Evolutionary conservation across 1,284 basidiomycete species (phyloP).

Genomic region (Sanguinoderma infundibulare): DNA sequence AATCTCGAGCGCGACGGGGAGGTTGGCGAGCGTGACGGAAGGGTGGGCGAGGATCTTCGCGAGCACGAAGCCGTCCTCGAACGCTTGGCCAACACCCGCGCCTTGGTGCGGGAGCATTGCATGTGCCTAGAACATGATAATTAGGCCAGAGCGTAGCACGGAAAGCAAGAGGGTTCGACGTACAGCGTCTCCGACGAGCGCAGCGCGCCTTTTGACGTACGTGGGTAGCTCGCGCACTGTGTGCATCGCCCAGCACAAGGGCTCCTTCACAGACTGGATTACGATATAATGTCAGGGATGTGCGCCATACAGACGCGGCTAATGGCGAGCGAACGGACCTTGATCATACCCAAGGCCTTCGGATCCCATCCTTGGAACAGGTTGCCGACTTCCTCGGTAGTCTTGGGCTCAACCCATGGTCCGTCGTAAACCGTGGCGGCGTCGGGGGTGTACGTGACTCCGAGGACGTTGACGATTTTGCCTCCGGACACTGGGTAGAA

Average conservation of each 20-base stretch:
- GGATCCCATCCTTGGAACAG: slow-evolving; percentile 31
- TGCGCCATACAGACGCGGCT: neutral
- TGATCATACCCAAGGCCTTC: slow-evolving; percentile 28
- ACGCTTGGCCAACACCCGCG: slow-evolving; percentile 44
- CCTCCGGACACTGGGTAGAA: slow-evolving; percentile 12
- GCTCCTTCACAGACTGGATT: neutral
- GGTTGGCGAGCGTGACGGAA: neutral
- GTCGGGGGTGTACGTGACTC: slow-evolving; percentile 21
- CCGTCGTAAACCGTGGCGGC: slow-evolving; percentile 24
- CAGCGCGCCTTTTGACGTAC: slow-evolving; percentile 29
- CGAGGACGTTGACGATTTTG: slow-evolving; percentile 28
- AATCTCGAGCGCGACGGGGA: slow-evolving; percentile 6
- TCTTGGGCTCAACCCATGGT: slow-evolving; percentile 26
- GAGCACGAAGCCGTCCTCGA: slow-evolving; percentile 32
- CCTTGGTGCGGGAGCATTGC: slow-evolving; percentile 40
- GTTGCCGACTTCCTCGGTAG: slow-evolving; percentile 23
- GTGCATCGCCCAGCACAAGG: slow-evolving; percentile 30
- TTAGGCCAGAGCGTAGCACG: too few species aligned
- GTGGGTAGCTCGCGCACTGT: slow-evolving; percentile 26
- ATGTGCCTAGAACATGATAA: slow-evolving; percentile 11
- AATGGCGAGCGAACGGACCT: neutral
- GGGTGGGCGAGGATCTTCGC: slow-evolving; percentile 3
- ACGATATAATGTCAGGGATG: too few species aligned
- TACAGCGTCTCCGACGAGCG: slow-evolving; percentile 37
- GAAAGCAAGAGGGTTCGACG: neutral